Evolutionary conservation across 257 asterid genomes (phyloP), one percentile per base, ranked within the genome.

Genomic region (Solanum rostratum): DNA sequence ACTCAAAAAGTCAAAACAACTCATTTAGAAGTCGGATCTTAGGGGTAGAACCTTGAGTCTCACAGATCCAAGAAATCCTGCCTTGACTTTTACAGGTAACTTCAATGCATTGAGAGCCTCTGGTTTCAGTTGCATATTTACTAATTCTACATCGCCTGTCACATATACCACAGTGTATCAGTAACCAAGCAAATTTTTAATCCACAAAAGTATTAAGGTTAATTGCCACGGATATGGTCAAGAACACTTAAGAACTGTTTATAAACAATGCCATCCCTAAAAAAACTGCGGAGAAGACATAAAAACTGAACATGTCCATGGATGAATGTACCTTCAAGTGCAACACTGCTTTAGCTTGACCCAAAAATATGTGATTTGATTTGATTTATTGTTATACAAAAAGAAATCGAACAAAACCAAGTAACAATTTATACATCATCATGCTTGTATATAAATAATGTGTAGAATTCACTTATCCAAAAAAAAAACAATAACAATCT

Each of bases 81-180:
- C 98, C 90, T 96, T 96, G 87, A 96, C 99, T 92, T 91, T 96
- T 90, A 96, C 92, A 45, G 98, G 99, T 88, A 96, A 93, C 93
- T 95, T 95, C 89, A 95, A 90, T 30, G 99, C 98, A 91, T 96
- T 96, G 73, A 96, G 98, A 55, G 99, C 99, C 97, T 96, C 98
- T 24, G 98, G 99, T 92, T 95, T 96, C 90, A 96, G 93, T 89
- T 96, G 96, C 99, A 96, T 96, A 88, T 96, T 96, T 59, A 97
- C 88, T 79, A 96, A 91, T 88, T 96, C 98, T 52, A 96, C 99
- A 88, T 96, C 94, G 27, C 98, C 99, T 96, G 92, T 76, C 84
- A 84, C 37, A 87, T 83, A 84, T 70, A 18, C 45, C 46, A 78
- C 82, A 78, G 50, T 18, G 27, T 24, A 63, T 78, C 50, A 78